Conservation (phyloP, 208 protist genomes). For the Acanthamoeba lenticulata region DNA sequence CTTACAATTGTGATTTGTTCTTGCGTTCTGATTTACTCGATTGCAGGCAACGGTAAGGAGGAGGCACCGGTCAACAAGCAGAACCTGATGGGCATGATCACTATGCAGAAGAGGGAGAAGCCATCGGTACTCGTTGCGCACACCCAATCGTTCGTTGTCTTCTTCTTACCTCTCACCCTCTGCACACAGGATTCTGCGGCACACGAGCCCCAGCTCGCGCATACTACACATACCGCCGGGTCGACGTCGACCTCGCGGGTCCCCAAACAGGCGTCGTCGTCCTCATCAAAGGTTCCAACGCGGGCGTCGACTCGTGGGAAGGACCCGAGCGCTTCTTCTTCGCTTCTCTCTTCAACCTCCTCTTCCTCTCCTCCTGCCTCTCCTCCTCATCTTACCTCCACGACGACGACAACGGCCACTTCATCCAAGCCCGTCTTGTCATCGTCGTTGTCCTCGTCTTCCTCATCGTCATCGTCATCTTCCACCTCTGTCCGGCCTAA, state of each 20-base stretch:
- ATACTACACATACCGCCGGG: background rate
- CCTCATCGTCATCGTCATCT: background rate
- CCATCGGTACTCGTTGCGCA: background rate
- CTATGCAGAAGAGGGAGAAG: conserved; percentile 8
- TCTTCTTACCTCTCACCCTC: background rate
- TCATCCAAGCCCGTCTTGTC: background rate
- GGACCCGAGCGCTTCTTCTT: background rate
- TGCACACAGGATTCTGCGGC: background rate
- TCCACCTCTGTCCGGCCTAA: background rate
- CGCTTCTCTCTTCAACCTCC: background rate
- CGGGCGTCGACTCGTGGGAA: background rate
- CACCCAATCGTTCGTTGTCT: background rate
- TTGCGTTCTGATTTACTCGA: background rate
- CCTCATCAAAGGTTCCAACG: background rate
- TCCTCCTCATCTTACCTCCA: background rate
- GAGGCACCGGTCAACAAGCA: conserved; percentile 19
- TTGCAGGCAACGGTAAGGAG: conserved; percentile 4
- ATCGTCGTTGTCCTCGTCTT: background rate
- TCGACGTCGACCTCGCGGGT: conserved; percentile 8
- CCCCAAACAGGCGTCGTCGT: background rate
- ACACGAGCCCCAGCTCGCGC: no score
- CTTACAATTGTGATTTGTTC: background rate
- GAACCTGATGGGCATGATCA: conserved; percentile 28
- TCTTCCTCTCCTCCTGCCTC: background rate
- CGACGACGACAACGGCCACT: background rate